Percentiles rank a stretch among this genome's conserved stretches.
Conservation (phyloP, 2,329 filamentous ascomycete species). For the Fusarium goolgardi region DNA sequence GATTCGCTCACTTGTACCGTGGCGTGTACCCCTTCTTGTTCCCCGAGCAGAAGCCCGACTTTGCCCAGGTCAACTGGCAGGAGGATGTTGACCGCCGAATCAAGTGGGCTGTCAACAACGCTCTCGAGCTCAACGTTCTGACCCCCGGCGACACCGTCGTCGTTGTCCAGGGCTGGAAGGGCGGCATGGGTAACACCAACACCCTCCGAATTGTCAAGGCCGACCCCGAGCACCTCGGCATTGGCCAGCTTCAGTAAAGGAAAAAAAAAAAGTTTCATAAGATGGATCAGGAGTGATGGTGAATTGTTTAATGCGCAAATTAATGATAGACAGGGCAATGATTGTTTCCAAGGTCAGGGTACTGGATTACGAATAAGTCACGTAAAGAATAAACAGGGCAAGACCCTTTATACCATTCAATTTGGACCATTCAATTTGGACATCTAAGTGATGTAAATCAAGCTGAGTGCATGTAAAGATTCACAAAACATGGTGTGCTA, state of each 20-base stretch:
- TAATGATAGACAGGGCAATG: conserved; percentile 49
- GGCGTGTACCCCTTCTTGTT: conserved; percentile 98
- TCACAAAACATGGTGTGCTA: too few relatives aligned
- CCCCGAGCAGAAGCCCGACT: conserved; percentile 93
- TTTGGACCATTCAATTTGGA: neutral
- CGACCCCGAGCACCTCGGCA: conserved; percentile 68
- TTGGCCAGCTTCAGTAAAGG: conserved; percentile 57
- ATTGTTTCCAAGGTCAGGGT: conserved; percentile 46
- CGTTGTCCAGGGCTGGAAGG: conserved; percentile 91
- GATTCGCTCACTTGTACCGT: conserved; percentile 95
- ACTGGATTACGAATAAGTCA: conserved; percentile 45
- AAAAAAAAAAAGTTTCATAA: conserved; percentile 26
- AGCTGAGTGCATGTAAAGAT: neutral
- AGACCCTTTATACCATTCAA: conserved; percentile 22
- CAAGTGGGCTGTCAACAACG: conserved; percentile 94
- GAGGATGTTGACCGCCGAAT: conserved; percentile 98
- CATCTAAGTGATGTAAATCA: neutral
- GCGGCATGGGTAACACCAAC: conserved; percentile 92
- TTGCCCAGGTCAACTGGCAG: conserved; percentile 93
- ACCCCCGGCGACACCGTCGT: conserved; percentile 79
- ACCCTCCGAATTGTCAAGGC: conserved; percentile 75
- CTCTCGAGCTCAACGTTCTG: conserved; percentile 83
- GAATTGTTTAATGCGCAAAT: conserved; percentile 45
- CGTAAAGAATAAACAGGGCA: conserved; percentile 37
- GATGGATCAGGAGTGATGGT: conserved; percentile 25